phyloP scores from a whole-genome alignment of 2,329 filamentous ascomycete species.

The Diaporthe vaccinii region DNA sequence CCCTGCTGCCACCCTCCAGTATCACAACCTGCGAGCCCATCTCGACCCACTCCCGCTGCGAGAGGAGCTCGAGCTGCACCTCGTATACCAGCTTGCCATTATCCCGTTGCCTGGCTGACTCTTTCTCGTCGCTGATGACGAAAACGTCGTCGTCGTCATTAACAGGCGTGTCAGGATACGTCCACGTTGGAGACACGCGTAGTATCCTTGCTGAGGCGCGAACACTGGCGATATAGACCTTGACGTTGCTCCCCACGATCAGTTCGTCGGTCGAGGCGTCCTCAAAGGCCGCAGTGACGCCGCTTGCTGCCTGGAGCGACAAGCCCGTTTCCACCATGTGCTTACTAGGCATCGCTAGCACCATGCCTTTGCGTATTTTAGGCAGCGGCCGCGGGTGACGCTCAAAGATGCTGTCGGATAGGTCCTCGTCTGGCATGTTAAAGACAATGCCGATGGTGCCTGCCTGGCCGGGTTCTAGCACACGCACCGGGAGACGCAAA shows the following conservation, averaged over 20 bases:
- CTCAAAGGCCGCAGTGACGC: constrained; percentile 79
- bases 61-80: constrained; percentile 77
- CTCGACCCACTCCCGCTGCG: constrained; percentile 80
- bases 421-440: constrained; percentile 55
- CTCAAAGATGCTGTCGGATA: constrained; percentile 49
- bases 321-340: constrained; percentile 69
- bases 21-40: constrained; percentile 78
- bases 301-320: constrained; percentile 74
- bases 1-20: constrained; percentile 78
- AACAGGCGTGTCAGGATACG: constrained; percentile 43
- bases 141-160: constrained; percentile 69
- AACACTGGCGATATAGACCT: constrained; percentile 90
- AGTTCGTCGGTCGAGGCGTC: constrained; percentile 74
- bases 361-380: constrained; percentile 83
- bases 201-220: constrained; percentile 83
- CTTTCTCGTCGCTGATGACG: constrained; percentile 64
- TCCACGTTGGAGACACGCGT: constrained; percentile 58
- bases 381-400: constrained; percentile 50
- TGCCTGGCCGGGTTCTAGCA: constrained; percentile 83
- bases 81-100: constrained; percentile 56
- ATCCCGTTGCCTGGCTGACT: constrained; percentile 49
- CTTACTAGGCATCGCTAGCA: constrained; percentile 75
- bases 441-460: constrained; percentile 87
- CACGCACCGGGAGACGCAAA: constrained; percentile 84
- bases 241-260: constrained; percentile 76